Percentiles rank a stretch among this genome's conserved stretches.
Conservation (phyloP, 163 green algal genomes). For the Scenedesmus sp. region DNA sequence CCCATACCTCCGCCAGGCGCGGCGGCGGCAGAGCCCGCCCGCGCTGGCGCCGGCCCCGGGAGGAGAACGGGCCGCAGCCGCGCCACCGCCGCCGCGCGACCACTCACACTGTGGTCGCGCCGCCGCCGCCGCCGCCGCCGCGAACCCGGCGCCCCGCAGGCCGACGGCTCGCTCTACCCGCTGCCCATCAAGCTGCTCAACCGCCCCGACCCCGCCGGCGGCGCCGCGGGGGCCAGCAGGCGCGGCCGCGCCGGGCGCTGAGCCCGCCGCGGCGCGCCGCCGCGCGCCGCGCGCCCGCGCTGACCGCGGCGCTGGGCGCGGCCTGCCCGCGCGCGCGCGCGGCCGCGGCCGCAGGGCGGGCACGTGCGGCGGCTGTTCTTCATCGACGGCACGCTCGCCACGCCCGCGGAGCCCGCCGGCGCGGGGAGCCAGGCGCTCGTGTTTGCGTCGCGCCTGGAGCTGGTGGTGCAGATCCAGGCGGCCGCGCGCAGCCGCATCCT, state of each 20-base stretch:
- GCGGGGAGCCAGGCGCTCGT: constrained; percentile 49
- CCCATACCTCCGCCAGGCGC: constrained; percentile 49
- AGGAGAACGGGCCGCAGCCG: too few species aligned
- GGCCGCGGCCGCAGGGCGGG: constrained; percentile 45
- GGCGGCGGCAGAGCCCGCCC: too few species aligned
- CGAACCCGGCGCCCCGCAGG: too few species aligned
- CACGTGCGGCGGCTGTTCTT: constrained; percentile 69
- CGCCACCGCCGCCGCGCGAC: too few species aligned
- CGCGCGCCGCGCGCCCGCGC: too few species aligned
- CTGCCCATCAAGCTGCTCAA: constrained; percentile 61
- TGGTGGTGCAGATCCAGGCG: constrained; percentile 49
- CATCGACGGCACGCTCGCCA: constrained; percentile 51
- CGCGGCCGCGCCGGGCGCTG: too few species aligned
- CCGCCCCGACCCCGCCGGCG: background rate
- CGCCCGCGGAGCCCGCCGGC: background rate
- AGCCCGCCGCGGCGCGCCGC: too few species aligned
- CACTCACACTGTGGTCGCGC: too few species aligned
- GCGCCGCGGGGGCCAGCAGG: background rate
- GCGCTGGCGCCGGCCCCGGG: too few species aligned
- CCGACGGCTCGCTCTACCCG: constrained; percentile 56
- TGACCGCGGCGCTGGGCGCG: too few species aligned
- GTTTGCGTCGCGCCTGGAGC: constrained; percentile 48
- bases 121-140: too few species aligned
- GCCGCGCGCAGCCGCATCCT: constrained; percentile 51
- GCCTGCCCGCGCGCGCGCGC: too few species aligned